Conservation (phyloP, 768 basidiomycete species). For the Mycena polygramma region DNA sequence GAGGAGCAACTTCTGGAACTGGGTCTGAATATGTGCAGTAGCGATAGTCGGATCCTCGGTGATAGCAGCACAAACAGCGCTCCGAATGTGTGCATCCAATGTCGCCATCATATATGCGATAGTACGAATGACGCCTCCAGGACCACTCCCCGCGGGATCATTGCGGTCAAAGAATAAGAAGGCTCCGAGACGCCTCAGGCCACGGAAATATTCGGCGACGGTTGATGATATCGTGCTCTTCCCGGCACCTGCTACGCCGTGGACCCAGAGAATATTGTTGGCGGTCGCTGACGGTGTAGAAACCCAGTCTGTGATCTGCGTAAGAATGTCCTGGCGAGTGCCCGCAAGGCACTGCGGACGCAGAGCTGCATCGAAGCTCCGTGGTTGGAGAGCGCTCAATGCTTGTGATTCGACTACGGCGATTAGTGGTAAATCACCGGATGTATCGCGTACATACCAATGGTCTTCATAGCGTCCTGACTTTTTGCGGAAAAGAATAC, state of each 20-base stretch:
- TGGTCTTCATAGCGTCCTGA: neutral
- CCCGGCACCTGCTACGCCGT: slow-evolving; percentile 31
- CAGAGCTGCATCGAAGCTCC: neutral
- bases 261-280: slow-evolving; percentile 31
- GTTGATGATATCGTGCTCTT: neutral
- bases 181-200: slow-evolving; percentile 31
- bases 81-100: slow-evolving; percentile 6
- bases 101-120: slow-evolving; percentile 26
- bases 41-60: neutral
- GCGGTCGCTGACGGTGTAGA: neutral
- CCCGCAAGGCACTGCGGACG: slow-evolving; percentile 12
- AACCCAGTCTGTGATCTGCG: neutral
- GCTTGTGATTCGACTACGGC: neutral
- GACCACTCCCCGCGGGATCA: slow-evolving; percentile 11
- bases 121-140: slow-evolving; percentile 27
- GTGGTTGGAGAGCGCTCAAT: neutral
- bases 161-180: slow-evolving; percentile 39
- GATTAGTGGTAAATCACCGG: too few relatives aligned
- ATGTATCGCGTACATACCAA: neutral
- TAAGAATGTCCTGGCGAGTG: slow-evolving; percentile 6
- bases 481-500: too few relatives aligned
- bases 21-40: slow-evolving; percentile 10
- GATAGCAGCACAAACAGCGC: neutral
- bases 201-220: neutral
- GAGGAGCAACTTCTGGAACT: slow-evolving; percentile 1